phyloP scores from a whole-genome alignment of 2,329 filamentous ascomycete genomes.

The Talaromyces funiculosus region DNA sequence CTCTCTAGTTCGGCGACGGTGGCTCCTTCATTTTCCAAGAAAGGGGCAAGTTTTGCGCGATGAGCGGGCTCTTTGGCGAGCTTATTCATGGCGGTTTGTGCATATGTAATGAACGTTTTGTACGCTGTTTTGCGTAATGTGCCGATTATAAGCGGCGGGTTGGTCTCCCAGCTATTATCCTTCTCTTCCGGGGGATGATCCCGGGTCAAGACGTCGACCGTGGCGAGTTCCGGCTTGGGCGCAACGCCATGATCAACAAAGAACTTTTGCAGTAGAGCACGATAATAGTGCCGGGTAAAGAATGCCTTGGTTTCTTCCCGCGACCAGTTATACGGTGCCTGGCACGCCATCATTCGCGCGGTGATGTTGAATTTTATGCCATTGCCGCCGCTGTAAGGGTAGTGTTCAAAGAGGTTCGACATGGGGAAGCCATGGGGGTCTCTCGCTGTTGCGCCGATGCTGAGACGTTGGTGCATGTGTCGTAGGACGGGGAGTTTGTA shows the following conservation, averaged over 20 bases:
- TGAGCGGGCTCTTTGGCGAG: conserved; percentile 57
- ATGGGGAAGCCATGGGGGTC: conserved; percentile 94
- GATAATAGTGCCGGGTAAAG: conserved; percentile 89
- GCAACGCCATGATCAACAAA: conserved; percentile 81
- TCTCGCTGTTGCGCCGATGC: conserved; percentile 61
- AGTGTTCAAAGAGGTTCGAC: conserved; percentile 61
- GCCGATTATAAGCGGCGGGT: conserved; percentile 71
- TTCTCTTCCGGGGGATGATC: conserved; percentile 1
- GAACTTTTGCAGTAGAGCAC: conserved; percentile 84
- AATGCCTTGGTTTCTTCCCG: conserved; percentile 73
- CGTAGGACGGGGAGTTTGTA: conserved; percentile 77
- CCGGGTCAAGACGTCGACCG: conserved; percentile 20
- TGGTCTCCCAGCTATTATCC: conserved; percentile 48
- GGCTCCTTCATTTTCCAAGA: conserved; percentile 55
- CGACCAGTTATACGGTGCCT: conserved; percentile 92
- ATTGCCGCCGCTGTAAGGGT: conserved; percentile 47
- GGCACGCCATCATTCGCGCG: conserved; percentile 95
- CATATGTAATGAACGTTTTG: conserved; percentile 66
- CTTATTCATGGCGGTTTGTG: conserved; percentile 74
- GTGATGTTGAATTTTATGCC: conserved; percentile 90
- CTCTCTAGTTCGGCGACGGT: conserved; percentile 67
- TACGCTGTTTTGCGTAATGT: conserved; percentile 78
- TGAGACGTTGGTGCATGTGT: conserved; percentile 65
- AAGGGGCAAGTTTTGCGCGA: conserved; percentile 57
- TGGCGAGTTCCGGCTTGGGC: conserved; percentile 44